Base-by-base conservation (phyloP, 495 filamentous ascomycete species). In the Talaromyces trachyspermus region DNA sequence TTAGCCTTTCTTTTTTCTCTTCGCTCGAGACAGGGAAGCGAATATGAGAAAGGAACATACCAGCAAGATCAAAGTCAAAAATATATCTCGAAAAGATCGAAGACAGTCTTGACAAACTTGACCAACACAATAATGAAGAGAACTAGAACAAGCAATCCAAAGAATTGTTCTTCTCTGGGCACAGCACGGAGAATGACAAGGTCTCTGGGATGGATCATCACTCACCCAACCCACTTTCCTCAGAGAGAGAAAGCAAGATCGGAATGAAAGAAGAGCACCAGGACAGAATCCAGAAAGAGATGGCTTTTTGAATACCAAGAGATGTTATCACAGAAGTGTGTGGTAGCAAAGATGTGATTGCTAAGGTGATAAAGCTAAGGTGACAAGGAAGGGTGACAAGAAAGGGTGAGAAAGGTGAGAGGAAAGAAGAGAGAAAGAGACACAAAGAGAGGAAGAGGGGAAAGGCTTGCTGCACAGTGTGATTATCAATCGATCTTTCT, bases 341-440 rank as follows among this genome's bases (percentile, higher is more conserved):
- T n/a, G n/a, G n/a, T n/a, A n/a, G n/a, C n/a, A n/a, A n/a, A n/a
- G n/a, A n/a, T n/a, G n/a, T n/a, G n/a, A n/a, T n/a, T n/a, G n/a
- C n/a, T n/a, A n/a, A n/a, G n/a, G n/a, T n/a, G n/a, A n/a, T n/a
- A n/a, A n/a, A n/a, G n/a, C n/a, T n/a, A n/a, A n/a, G n/a, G n/a
- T n/a, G n/a, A n/a, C n/a, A n/a, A n/a, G n/a, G n/a, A 48, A 56
- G 49, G 54, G 37, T 44, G 50, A 48, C 37, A 41, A 48, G 54
- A 49, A 53, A 45, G 39, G 26, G 46, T 44, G 23, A 43, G 23
- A 38, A 26, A 40, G 27, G 38, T 27, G 30, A 23, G 30, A 24
- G 33, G 37, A 46, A 24, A 47, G 53, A 48, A 53, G 42, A 53
- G 50, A 51, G 37, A 23, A 39, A 46, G 38, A 50, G 47, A 27